Evolutionary conservation across 331 rosid species (phyloP), one percentile per base, ranked within the genome.

Genomic region (Quercus phellos): DNA sequence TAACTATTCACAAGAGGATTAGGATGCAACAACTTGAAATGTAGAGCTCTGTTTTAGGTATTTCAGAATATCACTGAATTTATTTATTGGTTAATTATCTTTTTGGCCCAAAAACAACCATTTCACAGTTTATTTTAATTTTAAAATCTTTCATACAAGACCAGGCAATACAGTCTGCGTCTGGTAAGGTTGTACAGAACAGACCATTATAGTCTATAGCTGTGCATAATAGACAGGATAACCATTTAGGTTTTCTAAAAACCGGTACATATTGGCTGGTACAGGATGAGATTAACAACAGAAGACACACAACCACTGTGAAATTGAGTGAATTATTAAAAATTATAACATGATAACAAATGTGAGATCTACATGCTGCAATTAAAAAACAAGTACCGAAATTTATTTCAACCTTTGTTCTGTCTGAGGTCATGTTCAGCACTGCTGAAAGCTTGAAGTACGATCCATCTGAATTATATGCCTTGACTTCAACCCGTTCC

Each of bases 401-500:
- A 78, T 75, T 53, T 43, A 35, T 71, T 74, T 66, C 54, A 75
- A 94, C 99, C 99, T 94, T 94, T 82, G 99, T 94, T 85, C 99
- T 88, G 77, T 94, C 97, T 29, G 97, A 87, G 77, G 98, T 92
- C 96, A 92, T 86, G 85, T 84, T 91, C 81, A 94, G 82, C 66
- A 91, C 80, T 4, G 93, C 89, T 42, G 99, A 89, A 82, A 94
- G 97, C 88, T 90, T 94, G 91, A 90, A 87, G 85, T 94, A 94
- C 43, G 93, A 90, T 90, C 98, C 97, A 81, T 90, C 91, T 78
- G 98, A 87, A 85, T 74, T 81, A 85, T 87, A 91, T 77, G 96
- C 97, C 85, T 90, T 94, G 67, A 92, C 90, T 80, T 94, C 97
- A 80, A 92, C 85, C 53, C 97, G 90, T 82, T 94, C 99, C 99